Conservation (phyloP, 2,329 filamentous ascomycete genomes). For the Ceratocystis alfenasii region DNA sequence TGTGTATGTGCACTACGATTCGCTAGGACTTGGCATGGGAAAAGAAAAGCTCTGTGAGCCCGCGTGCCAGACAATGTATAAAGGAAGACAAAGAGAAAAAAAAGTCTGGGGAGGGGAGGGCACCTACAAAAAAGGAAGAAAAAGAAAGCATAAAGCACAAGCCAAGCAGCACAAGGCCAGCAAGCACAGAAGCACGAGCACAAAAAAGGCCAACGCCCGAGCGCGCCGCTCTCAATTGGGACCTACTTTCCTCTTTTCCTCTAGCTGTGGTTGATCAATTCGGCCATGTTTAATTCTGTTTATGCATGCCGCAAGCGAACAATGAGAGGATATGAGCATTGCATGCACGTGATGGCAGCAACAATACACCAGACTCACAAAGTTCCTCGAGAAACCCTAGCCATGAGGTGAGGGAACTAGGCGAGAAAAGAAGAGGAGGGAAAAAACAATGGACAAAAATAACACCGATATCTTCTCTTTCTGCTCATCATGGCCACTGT, state of each 20-base stretch:
- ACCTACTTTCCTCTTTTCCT: neutral
- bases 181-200: neutral
- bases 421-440: neutral
- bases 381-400: neutral
- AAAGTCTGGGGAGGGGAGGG: neutral
- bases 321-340: neutral
- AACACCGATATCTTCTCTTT: no score
- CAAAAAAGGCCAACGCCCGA: slow-evolving; percentile 9
- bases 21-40: slow-evolving; percentile 7
- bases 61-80: slow-evolving; percentile 4
- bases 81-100: slow-evolving; percentile 3
- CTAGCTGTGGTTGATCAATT: neutral
- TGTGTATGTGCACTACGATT: neutral
- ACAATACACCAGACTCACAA: neutral
- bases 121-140: neutral
- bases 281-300: neutral
- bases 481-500: no score
- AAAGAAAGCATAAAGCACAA: slow-evolving; percentile 13
- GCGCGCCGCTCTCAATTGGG: slow-evolving; percentile 5
- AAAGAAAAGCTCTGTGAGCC: slow-evolving; percentile 8
- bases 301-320: neutral
- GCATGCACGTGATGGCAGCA: no score
- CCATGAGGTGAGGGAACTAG: neutral
- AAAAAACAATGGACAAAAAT: neutral
- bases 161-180: neutral